Evolutionary conservation across 495 filamentous ascomycete genomes (phyloP), one percentile per base, ranked within the genome.

Genomic region (Penicillium chermesinum): DNA sequence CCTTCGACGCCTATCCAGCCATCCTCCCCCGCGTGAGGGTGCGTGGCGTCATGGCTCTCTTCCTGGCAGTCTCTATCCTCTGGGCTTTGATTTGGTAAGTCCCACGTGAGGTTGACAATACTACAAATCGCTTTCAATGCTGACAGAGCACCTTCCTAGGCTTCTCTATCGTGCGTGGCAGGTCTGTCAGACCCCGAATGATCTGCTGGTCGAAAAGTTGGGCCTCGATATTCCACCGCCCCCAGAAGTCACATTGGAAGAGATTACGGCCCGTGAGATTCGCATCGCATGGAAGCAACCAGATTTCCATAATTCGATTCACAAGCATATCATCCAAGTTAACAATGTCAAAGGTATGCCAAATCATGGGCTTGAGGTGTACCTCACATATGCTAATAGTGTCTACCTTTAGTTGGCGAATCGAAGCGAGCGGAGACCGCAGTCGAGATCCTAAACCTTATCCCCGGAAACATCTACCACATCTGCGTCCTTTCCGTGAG

Each of bases 191-290:
- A 95, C 89, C 42, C 87, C 93, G 7, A 89, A 96, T 27, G 86
- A 91, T 39, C 83, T 94, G 35, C 79, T 98, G 30, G 88, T 96
- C 48, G 83, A 84, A 54, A 83, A 96, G 30, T 79, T 98, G 16
- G 93, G 93, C 25, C 82, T 96, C 52, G 94, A 98, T 55, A 88
- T 96, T 16, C 93, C 93, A 43, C 82, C 88, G 41, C 81, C 89
- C 16, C 93, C 93, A 18, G 81, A 91, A 48, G 86, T 97, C 19
- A 94, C 89, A 22, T 77, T 98, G n/a, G 89, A 91, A 41, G 89
- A 86, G 41, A 88, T 98, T 49, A 85, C 84, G 41, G 74, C 88
- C 19, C 88, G 91, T 58, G 86, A 88, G 36, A 85, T 94, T 20
- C 85, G 88, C n/a, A 75, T 98, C 13, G 89, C 91, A 58, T 96